Conservation (phyloP, 768 basidiomycete species). For the Leccinum pellstonianum region DNA sequence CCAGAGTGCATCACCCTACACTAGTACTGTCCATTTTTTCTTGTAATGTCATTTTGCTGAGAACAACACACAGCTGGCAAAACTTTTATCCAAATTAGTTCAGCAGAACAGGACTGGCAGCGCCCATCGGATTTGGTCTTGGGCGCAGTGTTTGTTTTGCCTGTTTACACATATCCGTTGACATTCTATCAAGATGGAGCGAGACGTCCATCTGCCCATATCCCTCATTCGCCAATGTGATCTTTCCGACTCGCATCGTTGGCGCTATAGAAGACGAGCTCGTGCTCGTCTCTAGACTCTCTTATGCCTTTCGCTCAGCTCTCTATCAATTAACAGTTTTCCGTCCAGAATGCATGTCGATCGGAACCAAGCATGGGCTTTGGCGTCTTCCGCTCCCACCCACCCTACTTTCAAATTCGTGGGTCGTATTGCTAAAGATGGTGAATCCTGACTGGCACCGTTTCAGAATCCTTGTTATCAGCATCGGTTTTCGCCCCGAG, state of each 20-base stretch:
- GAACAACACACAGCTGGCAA: too few relatives aligned
- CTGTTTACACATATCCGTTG: too few relatives aligned
- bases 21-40: too few relatives aligned
- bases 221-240: not conserved
- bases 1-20: too few relatives aligned
- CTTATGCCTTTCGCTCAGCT: not conserved
- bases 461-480: not conserved
- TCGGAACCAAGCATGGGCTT: not conserved
- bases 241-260: not conserved
- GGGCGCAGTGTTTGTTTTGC: too few relatives aligned
- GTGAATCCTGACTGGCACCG: not conserved
- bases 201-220: too few relatives aligned
- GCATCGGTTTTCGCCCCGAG: not conserved
- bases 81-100: too few relatives aligned
- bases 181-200: too few relatives aligned
- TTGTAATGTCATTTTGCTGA: too few relatives aligned
- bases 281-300: not conserved
- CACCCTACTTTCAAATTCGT: not conserved
- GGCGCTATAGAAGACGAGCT: not conserved
- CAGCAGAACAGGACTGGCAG: too few relatives aligned
- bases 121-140: too few relatives aligned
- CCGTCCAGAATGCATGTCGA: not conserved
- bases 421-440: not conserved
- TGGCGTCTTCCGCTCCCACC: not conserved
- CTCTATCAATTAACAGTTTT: not conserved